These are phyloP conservation scores for Pleurotus citrinopileatus DNA, from an alignment of 768 basidiomycete genomes.

Conservation along the genomic window DNA sequence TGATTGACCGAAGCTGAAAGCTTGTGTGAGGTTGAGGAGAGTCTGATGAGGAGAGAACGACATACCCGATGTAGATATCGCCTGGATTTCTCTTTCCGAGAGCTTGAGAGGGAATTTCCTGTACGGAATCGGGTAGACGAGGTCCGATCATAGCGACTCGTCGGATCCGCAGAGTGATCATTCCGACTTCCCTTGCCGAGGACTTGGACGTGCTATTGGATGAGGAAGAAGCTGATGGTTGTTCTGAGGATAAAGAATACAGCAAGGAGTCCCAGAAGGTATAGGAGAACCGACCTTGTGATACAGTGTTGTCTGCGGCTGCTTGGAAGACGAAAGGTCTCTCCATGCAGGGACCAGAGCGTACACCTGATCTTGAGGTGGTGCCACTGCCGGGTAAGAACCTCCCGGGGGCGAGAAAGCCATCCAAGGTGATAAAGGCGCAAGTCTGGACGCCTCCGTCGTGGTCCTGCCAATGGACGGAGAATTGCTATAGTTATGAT, in stretches of 20 bases:
- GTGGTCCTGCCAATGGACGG: conserved; percentile 62
- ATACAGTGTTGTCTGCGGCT: conserved; percentile 15
- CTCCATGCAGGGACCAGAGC: conserved; percentile 48
- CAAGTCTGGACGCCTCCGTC: conserved; percentile 53
- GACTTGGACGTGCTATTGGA: not conserved
- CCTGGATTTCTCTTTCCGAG: conserved; percentile 36
- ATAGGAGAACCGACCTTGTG: not conserved
- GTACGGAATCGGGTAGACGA: conserved; percentile 35
- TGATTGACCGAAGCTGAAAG: conserved; percentile 49
- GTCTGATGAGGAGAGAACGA: not conserved
- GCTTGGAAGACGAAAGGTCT: conserved; percentile 56
- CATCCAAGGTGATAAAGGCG: conserved; percentile 63
- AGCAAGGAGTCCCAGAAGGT: not conserved
- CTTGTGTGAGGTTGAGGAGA: not conserved
- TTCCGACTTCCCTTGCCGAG: conserved; percentile 42
- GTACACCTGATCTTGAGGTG: conserved; percentile 50
- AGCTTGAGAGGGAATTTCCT: conserved; percentile 30
- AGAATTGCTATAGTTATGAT: conserved; percentile 2
- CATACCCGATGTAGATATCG: conserved; percentile 46
- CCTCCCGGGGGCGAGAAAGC: conserved; percentile 56
- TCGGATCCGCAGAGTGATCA: conserved; percentile 51
- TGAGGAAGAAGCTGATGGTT: not conserved
- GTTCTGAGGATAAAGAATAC: not conserved
- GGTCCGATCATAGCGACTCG: conserved; percentile 31
- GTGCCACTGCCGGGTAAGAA: conserved; percentile 57